These are phyloP conservation scores for Penicillium subrubescens DNA, from an alignment of 495 filamentous ascomycete species.

Conservation along the genomic window DNA sequence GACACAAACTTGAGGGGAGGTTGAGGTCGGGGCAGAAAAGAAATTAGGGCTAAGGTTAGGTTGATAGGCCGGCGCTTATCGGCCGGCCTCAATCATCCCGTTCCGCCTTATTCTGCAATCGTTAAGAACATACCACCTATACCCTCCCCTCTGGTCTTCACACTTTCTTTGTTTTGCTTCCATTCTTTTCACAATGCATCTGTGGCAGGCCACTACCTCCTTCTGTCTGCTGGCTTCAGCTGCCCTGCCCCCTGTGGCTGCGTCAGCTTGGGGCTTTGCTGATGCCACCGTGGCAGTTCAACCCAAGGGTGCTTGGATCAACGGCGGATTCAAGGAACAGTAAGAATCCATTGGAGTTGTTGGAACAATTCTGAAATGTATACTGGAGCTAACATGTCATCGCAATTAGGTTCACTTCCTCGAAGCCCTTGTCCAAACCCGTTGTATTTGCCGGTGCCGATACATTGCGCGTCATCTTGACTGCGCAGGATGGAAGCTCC, in stretches of 20 bases:
- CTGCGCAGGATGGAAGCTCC: conserved; percentile 74
- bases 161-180: conserved; percentile 10
- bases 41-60: conserved; percentile 37
- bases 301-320: conserved; percentile 67
- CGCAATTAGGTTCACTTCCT: conserved; percentile 59
- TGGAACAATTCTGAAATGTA: background rate
- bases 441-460: conserved; percentile 69
- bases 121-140: conserved; percentile 11
- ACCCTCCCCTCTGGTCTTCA: conserved; percentile 15
- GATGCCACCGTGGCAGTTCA: conserved; percentile 81
- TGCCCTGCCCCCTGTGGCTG: conserved; percentile 52
- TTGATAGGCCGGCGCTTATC: conserved; percentile 31
- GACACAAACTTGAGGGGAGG: conserved; percentile 13
- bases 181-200: conserved; percentile 38
- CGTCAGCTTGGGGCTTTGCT: conserved; percentile 80
- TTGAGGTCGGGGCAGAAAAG: conserved; percentile 32
- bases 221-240: conserved; percentile 44
- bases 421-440: conserved; percentile 62
- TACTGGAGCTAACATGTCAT: conserved; percentile 16
- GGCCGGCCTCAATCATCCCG: conserved; percentile 21
- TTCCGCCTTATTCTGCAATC: conserved; percentile 37
- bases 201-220: conserved; percentile 43
- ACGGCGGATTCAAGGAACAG: conserved; percentile 71
- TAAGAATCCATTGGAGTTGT: conserved; percentile 33
- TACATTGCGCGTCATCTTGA: conserved; percentile 79